A percentile compares a stretch with the other conserved stretches of the same genome.
Conservation (phyloP, 2,329 filamentous ascomycete species). For the Cladosporium sp. region DNA sequence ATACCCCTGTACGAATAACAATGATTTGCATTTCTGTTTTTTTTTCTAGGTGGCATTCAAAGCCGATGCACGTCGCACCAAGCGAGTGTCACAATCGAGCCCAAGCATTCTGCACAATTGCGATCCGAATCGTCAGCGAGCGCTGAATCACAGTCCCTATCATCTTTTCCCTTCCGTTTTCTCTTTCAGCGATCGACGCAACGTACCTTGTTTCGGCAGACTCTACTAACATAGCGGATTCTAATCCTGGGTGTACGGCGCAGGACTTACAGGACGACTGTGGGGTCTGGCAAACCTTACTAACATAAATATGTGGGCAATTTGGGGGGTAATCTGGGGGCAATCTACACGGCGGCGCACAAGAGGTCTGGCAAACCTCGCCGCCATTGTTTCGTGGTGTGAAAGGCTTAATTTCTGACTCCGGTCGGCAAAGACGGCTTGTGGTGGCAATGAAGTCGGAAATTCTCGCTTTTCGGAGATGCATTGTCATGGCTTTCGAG, state of each 20-base stretch:
- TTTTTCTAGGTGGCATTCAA: slow-evolving; percentile 3
- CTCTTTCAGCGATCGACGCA: not conserved
- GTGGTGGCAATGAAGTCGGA: not conserved
- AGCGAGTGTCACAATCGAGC: not conserved
- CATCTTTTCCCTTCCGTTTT: not conserved
- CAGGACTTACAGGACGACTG: no score
- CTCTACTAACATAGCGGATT: not conserved
- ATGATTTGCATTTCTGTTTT: slow-evolving; percentile 1
- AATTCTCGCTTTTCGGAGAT: not conserved
- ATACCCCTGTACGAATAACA: slow-evolving; percentile 8
- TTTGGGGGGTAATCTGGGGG: not conserved
- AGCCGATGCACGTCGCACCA: not conserved
- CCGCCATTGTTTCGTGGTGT: not conserved
- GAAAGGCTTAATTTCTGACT: not conserved
- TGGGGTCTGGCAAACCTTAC: not conserved
- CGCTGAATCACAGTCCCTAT: not conserved
- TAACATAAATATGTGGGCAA: not conserved
- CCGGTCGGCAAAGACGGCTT: not conserved
- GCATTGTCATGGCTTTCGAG: not conserved
- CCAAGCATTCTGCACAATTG: not conserved
- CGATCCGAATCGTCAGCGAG: not conserved
- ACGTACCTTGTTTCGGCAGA: not conserved
- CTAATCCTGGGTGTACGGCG: not conserved
- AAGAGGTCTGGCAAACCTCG: not conserved
- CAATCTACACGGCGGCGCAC: not conserved